Base-by-base conservation (phyloP, 257 asterid genomes). In the Solanum tarapatanum region DNA sequence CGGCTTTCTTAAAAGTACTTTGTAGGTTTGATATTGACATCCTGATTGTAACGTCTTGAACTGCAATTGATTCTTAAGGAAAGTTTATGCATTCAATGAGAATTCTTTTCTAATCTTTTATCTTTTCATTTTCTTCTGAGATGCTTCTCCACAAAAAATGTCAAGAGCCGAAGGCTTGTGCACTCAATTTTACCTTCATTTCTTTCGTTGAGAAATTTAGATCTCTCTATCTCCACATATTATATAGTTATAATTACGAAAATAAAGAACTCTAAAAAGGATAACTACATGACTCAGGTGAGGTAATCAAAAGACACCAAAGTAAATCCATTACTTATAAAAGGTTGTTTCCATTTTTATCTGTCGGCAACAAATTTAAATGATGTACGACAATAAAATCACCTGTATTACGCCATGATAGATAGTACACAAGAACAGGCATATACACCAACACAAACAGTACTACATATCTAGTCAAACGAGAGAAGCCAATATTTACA, bases 381-480 rank as follows among this genome's bases (percentile, higher is more conserved):
- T 13, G n/a, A 41, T 77, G 64, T 16, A 24, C 36, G 14, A 41
- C 8, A 0, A n/a, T 4, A 7, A 1, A 39, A 13, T 41, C 64
- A 26, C 62, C 37, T 41, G 1, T 26, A 45, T 14, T 26, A 26
- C 26, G 39, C 66, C 64, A 26, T 16, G 28, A 41, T 41, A 26
- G 16, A 43, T 73, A 73, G 1, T 77, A 43, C 37, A 77, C 36
- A n/a, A 3, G 30, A 6, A 24, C 37, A 79, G 8, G 39, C 84
- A 79, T 4, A 43, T 7, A 43, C 5, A 43, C 60, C 8, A 43
- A 1, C 98, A 74, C 6, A 77, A 77, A 7, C 98, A 74, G 69
- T 10, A 82, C 21, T 11, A 30, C 28, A 17, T 48, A 82, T 48
- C 69, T 5, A 45, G 68, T 26, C 39, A 9, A 33, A 45, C 2